These are phyloP conservation scores for Quercus alba DNA, from an alignment of 306 rosid genomes.

Conservation along the genomic window DNA sequence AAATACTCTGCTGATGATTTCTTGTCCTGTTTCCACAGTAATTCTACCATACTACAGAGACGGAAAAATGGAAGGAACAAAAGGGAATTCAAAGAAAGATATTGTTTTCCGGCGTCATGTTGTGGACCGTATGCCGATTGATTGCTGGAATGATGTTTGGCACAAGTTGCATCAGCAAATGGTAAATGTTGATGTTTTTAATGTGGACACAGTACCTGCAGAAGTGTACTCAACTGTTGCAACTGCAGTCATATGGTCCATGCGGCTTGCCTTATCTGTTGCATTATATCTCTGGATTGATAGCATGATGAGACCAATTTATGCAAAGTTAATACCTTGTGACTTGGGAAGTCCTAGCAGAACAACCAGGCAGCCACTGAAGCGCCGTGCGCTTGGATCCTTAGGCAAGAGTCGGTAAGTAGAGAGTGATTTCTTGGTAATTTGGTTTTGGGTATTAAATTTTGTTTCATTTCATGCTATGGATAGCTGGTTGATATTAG, in stretches of 20 bases:
- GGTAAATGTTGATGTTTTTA: constrained; percentile 82
- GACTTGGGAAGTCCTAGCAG: constrained; percentile 77
- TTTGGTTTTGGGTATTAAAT: constrained; percentile 16
- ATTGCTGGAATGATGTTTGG: constrained; percentile 97
- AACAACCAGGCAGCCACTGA: constrained; percentile 47
- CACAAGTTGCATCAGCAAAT: constrained; percentile 88
- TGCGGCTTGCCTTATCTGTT: constrained; percentile 86
- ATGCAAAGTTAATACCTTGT: constrained; percentile 86
- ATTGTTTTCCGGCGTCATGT: constrained; percentile 79
- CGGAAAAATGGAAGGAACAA: constrained; percentile 35
- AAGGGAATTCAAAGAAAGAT: constrained; percentile 52
- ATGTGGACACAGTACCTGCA: constrained; percentile 73
- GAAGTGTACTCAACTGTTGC: constrained; percentile 85
- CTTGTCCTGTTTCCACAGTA: constrained; percentile 46
- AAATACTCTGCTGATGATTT: constrained; percentile 18
- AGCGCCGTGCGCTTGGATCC: constrained; percentile 74
- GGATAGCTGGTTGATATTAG: constrained; percentile 9
- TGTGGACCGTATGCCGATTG: constrained; percentile 89
- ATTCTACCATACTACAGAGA: constrained; percentile 85
- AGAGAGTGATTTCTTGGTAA: constrained; percentile 11
- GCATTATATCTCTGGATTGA: constrained; percentile 81
- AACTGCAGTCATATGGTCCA: constrained; percentile 89
- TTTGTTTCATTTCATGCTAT: constrained; percentile 1
- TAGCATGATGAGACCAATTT: constrained; percentile 80
- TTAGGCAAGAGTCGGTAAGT: constrained; percentile 91